Evolutionary conservation across 495 filamentous ascomycete species (phyloP).

Genomic region (Lasiosphaeris hirsuta): DNA sequence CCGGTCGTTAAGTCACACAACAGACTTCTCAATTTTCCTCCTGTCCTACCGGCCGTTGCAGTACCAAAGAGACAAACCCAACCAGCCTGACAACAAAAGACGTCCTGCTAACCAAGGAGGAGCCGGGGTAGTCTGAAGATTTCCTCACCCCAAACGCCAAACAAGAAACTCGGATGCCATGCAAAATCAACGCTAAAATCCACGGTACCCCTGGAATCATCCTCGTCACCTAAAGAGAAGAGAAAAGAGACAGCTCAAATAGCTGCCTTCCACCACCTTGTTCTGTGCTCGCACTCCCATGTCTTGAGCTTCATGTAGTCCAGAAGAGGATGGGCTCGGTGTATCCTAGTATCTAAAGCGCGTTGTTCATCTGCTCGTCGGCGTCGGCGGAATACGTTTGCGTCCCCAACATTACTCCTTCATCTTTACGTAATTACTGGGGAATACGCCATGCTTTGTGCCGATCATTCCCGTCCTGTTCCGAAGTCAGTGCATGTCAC

Average conservation of each 20-base stretch:
- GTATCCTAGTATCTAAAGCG: background rate
- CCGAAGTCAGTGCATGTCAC: constrained; percentile 20
- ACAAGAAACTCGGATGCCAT: constrained; percentile 1
- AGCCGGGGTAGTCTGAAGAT: background rate
- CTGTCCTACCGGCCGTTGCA: no score
- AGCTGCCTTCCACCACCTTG: no score
- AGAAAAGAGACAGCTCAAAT: no score
- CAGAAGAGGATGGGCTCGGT: background rate
- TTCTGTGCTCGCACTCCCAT: no score
- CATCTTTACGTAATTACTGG: constrained; percentile 57
- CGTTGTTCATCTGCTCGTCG: background rate
- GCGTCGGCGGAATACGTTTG: background rate
- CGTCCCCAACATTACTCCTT: constrained; percentile 17
- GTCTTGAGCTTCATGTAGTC: background rate
- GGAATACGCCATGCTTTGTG: constrained; percentile 52
- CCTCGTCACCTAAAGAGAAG: background rate
- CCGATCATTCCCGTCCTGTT: constrained; percentile 56
- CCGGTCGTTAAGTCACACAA: no score
- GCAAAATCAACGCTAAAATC: constrained; percentile 1
- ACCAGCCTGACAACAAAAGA: no score
- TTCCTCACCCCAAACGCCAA: constrained; percentile 1
- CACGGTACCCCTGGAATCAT: background rate
- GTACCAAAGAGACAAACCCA: no score
- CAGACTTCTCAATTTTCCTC: no score
- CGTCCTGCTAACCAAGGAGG: background rate